phyloP scores from a whole-genome alignment of 768 basidiomycete species.

The Lactarius quietus region DNA sequence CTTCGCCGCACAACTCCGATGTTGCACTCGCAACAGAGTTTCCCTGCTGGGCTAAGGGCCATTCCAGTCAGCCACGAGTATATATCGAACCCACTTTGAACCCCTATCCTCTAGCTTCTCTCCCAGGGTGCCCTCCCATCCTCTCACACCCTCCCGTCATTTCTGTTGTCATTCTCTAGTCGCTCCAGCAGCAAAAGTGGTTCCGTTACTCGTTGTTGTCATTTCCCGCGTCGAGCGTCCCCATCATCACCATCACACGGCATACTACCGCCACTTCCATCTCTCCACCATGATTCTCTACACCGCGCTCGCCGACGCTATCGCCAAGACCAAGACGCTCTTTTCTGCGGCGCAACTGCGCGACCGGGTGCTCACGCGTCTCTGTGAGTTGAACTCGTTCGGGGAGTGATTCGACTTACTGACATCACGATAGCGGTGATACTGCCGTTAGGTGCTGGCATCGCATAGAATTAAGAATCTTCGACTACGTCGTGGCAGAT shows the following conservation, averaged over 20 bases:
- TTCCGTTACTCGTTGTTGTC: not conserved
- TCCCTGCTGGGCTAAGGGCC: not conserved
- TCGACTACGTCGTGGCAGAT: not conserved
- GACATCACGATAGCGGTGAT: conserved; percentile 2
- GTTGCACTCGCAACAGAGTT: not conserved
- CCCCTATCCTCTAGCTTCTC: not conserved
- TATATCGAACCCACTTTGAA: not conserved
- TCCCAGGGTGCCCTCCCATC: not conserved
- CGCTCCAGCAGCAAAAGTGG: not conserved
- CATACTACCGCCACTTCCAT: not conserved
- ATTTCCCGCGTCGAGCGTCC: not conserved
- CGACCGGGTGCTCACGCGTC: conserved; percentile 12
- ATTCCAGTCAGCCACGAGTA: not conserved
- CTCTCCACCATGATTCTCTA: not conserved
- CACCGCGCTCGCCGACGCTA: not conserved
- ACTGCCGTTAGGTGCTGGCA: conserved; percentile 10
- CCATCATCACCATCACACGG: not conserved
- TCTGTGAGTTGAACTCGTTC: not conserved
- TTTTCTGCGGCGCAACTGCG: conserved; percentile 12
- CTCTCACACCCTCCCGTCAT: not conserved
- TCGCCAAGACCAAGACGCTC: conserved; percentile 1
- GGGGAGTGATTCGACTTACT: too few species aligned
- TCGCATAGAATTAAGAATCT: conserved; percentile 6
- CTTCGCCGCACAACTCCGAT: not conserved
- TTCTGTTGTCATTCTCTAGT: not conserved